phyloP scores from a whole-genome alignment of 1,139 yeast species.

The Debaryomyces sp. region DNA sequence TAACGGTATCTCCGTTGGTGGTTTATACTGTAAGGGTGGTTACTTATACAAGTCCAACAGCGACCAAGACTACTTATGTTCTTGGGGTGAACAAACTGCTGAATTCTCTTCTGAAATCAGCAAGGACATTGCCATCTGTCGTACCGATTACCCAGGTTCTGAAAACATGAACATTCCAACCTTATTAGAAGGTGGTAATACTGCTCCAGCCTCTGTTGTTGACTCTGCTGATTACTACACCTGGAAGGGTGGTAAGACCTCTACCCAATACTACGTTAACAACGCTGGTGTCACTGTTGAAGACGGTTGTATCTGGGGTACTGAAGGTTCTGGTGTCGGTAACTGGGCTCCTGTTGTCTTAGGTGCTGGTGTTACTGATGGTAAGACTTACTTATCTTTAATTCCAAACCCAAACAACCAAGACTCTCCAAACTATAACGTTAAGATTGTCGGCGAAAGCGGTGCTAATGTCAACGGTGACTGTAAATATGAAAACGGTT shows the following conservation, averaged over 20 bases:
- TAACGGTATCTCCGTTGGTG: slow-evolving; percentile 90
- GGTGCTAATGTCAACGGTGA: slow-evolving; percentile 70
- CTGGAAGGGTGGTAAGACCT: slow-evolving; percentile 83
- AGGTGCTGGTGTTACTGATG: slow-evolving; percentile 86
- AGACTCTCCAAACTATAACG: slow-evolving; percentile 76
- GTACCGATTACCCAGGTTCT: slow-evolving; percentile 99
- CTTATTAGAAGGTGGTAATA: slow-evolving; percentile 66
- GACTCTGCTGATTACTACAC: slow-evolving; percentile 73
- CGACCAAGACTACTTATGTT: slow-evolving; percentile 67
- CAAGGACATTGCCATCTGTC: slow-evolving; percentile 80
- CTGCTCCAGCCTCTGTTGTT: slow-evolving; percentile 75
- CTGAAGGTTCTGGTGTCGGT: slow-evolving; percentile 77
- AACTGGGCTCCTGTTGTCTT: slow-evolving; percentile 98
- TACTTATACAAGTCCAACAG: slow-evolving; percentile 78
- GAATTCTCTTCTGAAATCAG: slow-evolving; percentile 64
- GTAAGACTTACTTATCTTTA: slow-evolving; percentile 83
- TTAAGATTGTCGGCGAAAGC: slow-evolving; percentile 74
- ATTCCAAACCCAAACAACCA: slow-evolving; percentile 94
- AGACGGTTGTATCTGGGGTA: slow-evolving; percentile 95
- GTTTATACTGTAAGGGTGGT: slow-evolving; percentile 78
- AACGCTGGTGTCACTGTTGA: slow-evolving; percentile 88
- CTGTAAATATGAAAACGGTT: slow-evolving; percentile 81
- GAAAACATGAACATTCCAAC: slow-evolving; percentile 98
- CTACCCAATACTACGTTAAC: slow-evolving; percentile 96
- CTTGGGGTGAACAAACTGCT: slow-evolving; percentile 77